Conservation (phyloP, 441 rosid species). For the Mallotus japonicus region DNA sequence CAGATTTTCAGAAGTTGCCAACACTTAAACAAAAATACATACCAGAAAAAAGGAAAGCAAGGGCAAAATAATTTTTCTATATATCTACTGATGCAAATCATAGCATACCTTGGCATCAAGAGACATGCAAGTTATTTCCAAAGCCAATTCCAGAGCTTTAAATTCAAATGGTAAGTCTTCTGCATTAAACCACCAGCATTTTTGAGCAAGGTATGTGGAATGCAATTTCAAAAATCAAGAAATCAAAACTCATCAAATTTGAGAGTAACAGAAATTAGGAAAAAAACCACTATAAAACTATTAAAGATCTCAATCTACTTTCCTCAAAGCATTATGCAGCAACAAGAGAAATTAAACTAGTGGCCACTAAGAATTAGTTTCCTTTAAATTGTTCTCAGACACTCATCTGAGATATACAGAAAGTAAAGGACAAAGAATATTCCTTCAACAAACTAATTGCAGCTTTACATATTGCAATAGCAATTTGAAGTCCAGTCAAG, state of each 20-base stretch:
- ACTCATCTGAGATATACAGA: neutral
- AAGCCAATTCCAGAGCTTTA: conserved; percentile 87
- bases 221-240: conserved; percentile 11
- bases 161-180: conserved; percentile 98
- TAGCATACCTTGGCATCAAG: conserved; percentile 81
- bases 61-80: neutral
- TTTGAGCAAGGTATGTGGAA: conserved; percentile 24
- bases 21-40: neutral
- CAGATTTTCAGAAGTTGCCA: too few relatives aligned
- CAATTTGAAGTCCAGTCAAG: conserved; percentile 3
- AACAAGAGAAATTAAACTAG: neutral
- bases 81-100: conserved; percentile 15
- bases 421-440: neutral
- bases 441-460: conserved; percentile 2
- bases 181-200: conserved; percentile 39
- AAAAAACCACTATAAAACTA: neutral
- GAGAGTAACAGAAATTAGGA: conserved; percentile 13
- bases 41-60: neutral
- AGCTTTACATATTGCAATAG: conserved; percentile 1
- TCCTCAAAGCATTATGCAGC: neutral
- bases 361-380: neutral
- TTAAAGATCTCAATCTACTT: neutral
- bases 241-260: conserved; percentile 2
- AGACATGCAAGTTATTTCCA: conserved; percentile 86
- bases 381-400: neutral